Conservation (phyloP, 2,329 filamentous ascomycete species). For the Lithohypha guttulata region DNA sequence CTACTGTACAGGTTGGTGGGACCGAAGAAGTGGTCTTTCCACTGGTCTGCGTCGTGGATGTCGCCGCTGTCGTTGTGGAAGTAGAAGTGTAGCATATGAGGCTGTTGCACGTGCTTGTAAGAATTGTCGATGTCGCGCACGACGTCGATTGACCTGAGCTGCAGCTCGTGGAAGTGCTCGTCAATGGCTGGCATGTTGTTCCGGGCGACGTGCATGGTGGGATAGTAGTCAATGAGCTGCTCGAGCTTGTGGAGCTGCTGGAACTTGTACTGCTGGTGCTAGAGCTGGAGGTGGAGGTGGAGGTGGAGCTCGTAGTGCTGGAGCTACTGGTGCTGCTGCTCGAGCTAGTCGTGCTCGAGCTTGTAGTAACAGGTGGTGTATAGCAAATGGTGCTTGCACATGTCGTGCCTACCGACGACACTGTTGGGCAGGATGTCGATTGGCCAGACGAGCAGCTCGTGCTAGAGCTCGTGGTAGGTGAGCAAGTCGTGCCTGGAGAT, state of each 20-base stretch:
- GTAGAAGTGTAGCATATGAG: not conserved
- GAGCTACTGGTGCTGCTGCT: not conserved
- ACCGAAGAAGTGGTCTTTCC: not conserved
- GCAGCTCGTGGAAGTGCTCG: no score
- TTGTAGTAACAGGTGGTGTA: not conserved
- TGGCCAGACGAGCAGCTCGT: not conserved
- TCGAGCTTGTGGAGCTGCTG: not conserved
- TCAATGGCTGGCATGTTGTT: no score
- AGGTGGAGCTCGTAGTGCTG: not conserved
- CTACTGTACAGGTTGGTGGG: slow-evolving; percentile 6
- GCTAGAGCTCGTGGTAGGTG: not conserved
- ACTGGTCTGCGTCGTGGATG: not conserved
- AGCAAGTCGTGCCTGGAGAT: not conserved
- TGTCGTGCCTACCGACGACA: not conserved
- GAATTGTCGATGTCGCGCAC: no score
- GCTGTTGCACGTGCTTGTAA: not conserved
- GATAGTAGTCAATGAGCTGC: not conserved
- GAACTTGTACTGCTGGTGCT: not conserved
- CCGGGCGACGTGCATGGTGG: not conserved
- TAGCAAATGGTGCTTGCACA: slow-evolving; percentile 3
- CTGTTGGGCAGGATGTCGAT: not conserved
- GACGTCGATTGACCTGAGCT: no score
- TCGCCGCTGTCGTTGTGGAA: not conserved
- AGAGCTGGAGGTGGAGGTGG: not conserved
- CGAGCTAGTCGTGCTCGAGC: not conserved